Percentiles rank a stretch among this genome's conserved stretches.
These are phyloP conservation scores for Populus euphratica DNA, from an alignment of 345 rosid genomes.

Conservation along the genomic window DNA sequence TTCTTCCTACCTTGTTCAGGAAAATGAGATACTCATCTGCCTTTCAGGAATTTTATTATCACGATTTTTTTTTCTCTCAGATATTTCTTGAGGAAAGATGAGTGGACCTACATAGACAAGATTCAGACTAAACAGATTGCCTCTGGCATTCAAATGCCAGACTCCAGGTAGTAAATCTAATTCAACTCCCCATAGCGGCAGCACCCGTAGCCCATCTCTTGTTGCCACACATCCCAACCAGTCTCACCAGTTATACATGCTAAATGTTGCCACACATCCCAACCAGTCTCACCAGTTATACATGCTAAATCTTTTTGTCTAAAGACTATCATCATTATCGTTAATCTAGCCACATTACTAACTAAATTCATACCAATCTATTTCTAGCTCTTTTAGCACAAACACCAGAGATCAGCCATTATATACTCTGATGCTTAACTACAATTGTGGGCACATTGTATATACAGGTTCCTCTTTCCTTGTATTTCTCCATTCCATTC, in stretches of 20 bases:
- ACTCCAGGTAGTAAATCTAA: neutral
- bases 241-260: neutral
- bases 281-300: neutral
- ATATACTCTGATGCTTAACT: neutral
- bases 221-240: neutral
- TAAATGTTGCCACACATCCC: neutral
- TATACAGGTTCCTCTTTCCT: neutral
- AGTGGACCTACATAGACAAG: neutral
- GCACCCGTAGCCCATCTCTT: neutral
- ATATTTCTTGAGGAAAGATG: neutral
- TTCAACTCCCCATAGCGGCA: neutral
- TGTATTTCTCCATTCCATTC: neutral
- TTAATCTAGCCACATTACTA: neutral
- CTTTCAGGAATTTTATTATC: neutral
- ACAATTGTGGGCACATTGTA: neutral
- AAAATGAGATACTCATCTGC: neutral
- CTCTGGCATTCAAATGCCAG: neutral
- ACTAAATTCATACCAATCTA: neutral
- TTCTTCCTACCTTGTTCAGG: neutral
- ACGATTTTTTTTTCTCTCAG: neutral
- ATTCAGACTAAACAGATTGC: neutral
- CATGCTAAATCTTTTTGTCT: neutral
- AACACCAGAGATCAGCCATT: neutral
- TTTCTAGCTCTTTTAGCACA: neutral
- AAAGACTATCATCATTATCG: neutral